phyloP scores from a whole-genome alignment of 2,329 filamentous ascomycete genomes.

The Arthrobotrys sphaeroides region DNA sequence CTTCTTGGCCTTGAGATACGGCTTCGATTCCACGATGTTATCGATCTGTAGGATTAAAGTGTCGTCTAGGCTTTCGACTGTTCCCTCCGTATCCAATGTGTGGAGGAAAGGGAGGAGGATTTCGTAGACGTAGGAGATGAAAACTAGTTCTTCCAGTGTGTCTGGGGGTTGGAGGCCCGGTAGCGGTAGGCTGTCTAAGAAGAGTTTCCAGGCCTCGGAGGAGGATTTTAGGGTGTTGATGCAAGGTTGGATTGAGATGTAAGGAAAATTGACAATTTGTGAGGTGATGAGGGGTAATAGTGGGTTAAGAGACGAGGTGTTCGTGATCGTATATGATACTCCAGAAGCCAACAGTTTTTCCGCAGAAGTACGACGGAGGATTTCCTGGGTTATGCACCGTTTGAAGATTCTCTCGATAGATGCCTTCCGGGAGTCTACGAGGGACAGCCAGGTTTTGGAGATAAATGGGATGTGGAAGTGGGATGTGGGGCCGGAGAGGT shows the following conservation, averaged over 20 bases:
- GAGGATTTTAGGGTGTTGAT: not conserved
- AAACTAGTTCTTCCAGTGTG: constrained; percentile 37
- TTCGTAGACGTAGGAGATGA: constrained; percentile 38
- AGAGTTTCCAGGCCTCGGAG: constrained; percentile 9
- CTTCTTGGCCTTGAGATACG: constrained; percentile 42
- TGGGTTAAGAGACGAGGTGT: not conserved
- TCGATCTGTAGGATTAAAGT: constrained; percentile 43
- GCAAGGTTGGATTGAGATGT: not conserved
- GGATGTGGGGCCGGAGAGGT: constrained; percentile 38
- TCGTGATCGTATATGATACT: constrained; percentile 1
- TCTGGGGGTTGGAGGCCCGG: constrained; percentile 1
- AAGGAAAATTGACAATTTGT: not conserved
- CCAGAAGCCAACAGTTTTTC: not conserved
- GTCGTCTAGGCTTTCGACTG: not conserved
- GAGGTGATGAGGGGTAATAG: constrained; percentile 17
- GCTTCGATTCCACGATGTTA: constrained; percentile 51
- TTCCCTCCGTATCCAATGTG: not conserved
- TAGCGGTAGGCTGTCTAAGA: not conserved
- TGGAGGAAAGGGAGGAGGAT: constrained; percentile 23
- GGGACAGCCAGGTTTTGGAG: constrained; percentile 14
- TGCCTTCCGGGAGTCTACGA: constrained; percentile 25
- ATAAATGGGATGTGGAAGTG: constrained; percentile 24
- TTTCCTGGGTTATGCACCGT: constrained; percentile 28
- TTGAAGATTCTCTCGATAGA: constrained; percentile 28
- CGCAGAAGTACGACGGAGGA: not conserved